Conservation (phyloP, 1,139 yeast species). For the Candida mesenterica region DNA sequence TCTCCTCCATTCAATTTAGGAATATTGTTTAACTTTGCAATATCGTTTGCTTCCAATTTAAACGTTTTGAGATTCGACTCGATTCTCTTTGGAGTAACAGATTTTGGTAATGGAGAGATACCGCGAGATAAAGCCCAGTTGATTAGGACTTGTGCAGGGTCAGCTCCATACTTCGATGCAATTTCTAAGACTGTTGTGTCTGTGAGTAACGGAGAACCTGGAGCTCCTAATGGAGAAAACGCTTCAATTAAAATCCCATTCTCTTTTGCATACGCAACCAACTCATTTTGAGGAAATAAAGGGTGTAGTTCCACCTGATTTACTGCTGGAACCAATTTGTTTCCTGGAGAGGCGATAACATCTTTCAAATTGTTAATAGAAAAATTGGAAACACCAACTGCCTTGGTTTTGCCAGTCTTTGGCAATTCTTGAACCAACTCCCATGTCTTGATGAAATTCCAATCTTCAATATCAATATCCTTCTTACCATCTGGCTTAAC, state of each 20-base stretch:
- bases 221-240: constrained; percentile 30
- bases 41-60: no score
- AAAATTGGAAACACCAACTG: constrained; percentile 72
- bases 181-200: no score
- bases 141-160: constrained; percentile 34
- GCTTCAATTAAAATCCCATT: constrained; percentile 36
- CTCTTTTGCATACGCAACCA: constrained; percentile 51
- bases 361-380: constrained; percentile 65
- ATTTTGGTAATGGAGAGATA: constrained; percentile 43
- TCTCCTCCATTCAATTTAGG: no score
- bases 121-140: constrained; percentile 42
- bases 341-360: constrained; percentile 49
- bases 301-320: constrained; percentile 74
- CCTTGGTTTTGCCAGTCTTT: constrained; percentile 50
- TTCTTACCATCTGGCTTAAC: constrained; percentile 50
- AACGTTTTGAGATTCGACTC: no score
- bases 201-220: constrained; percentile 7
- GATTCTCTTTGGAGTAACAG: no score
- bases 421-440: constrained; percentile 65
- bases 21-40: no score
- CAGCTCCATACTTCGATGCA: constrained; percentile 22
- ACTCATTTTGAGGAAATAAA: constrained; percentile 67
- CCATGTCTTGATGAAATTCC: no score
- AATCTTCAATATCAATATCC: no score
- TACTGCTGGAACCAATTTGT: constrained; percentile 54